These are phyloP conservation scores for Antrodiella citrinella DNA, from an alignment of 768 basidiomycete species.

Conservation along the genomic window DNA sequence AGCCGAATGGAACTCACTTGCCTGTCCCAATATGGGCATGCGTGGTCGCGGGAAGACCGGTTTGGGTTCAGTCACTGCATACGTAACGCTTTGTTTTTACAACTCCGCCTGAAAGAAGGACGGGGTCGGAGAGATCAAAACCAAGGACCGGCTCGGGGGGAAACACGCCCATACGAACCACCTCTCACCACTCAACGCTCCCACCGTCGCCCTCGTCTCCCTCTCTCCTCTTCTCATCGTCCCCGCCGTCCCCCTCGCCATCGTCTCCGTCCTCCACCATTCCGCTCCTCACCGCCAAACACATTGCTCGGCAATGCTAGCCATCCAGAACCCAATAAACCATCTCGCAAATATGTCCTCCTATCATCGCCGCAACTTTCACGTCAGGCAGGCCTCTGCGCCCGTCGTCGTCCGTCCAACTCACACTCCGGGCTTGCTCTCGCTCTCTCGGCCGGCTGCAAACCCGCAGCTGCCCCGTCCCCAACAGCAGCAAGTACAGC, in stretches of 20 bases:
- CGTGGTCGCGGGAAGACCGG: too few relatives aligned
- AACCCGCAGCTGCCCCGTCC: too few relatives aligned
- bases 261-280: slow-evolving; percentile 1
- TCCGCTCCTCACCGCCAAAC: not conserved
- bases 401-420: slow-evolving; percentile 66
- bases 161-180: slow-evolving; percentile 1
- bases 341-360: slow-evolving; percentile 21
- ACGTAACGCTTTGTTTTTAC: too few relatives aligned
- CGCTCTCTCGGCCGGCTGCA: slow-evolving; percentile 55
- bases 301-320: slow-evolving; percentile 32
- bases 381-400: slow-evolving; percentile 63
- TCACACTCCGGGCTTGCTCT: slow-evolving; percentile 63
- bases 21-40: too few relatives aligned
- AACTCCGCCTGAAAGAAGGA: too few relatives aligned
- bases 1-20: too few relatives aligned
- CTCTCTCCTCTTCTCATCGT: slow-evolving; percentile 5
- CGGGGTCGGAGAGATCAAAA: not conserved
- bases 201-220: slow-evolving; percentile 13
- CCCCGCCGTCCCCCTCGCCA: too few relatives aligned
- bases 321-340: slow-evolving; percentile 31
- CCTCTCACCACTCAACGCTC: slow-evolving; percentile 18
- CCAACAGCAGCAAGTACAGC: too few relatives aligned
- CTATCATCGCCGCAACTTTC: slow-evolving; percentile 25
- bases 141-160: not conserved
- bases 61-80: too few relatives aligned